Base-by-base conservation (phyloP, 805 yeast species). In the Priceomyces fermenticarens region DNA sequence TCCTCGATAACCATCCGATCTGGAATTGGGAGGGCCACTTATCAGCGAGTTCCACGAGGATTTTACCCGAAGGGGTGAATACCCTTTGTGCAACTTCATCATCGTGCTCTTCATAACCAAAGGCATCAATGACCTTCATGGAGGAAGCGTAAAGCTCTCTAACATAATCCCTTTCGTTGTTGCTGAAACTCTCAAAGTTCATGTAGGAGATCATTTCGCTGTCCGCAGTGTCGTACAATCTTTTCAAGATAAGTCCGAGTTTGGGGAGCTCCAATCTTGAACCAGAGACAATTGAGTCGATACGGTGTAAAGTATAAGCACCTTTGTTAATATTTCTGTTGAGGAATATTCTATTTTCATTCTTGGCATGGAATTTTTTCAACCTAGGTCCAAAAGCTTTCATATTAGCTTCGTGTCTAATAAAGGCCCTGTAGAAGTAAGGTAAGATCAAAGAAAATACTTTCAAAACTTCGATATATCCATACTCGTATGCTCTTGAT, bases 341-440 rank as follows among this genome's bases (percentile, higher is more conserved):
- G 2, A 49, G 58, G 40, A 70, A 59, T 5, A 66, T 52, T 26
- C 48, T 54, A n/a, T 47, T 41, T 2, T 51, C 51, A 41, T 66
- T 61, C 39, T 58, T 62, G n/a, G 43, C 38, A 42, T 53, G 44
- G 45, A 69, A 69, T 42, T 55, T 73, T 16, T 74, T 72, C 49
- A 79, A 70, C 39, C 74, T 73, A 8, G 80, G 67, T 12, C 73
- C 64, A 50, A 88, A 88, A 39, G 75, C 72, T 48, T 80, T 81
- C 9, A 93, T 77, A 13, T 96, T 96, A 7, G 97, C 96, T 61
- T 90, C 96, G 61, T 91, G 97, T 42, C 97, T 73, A 72, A 89
- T 87, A 52, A 86, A 87, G 0, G 97, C 96, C 55, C 89, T 87
- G 65, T 87, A 91, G 58, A 89, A 91, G 59, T 88, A 88, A 0